phyloP scores from a whole-genome alignment of 257 asterid genomes.

The Pogostemon cablin region DNA sequence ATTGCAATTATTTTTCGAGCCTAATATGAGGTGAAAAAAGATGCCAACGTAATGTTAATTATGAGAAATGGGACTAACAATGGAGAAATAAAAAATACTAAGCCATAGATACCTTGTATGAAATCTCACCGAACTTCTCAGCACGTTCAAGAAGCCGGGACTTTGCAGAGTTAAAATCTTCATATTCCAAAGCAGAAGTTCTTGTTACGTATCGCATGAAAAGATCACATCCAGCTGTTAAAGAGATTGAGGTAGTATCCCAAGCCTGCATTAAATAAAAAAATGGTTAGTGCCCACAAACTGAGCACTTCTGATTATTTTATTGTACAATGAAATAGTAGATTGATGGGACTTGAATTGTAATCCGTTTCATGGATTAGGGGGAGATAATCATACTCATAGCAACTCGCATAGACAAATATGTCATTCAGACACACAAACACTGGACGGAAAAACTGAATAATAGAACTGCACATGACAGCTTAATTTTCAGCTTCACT shows the following conservation, averaged over 20 bases:
- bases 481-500: not conserved
- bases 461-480: not conserved
- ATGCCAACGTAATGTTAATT: conserved; percentile 14
- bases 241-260: conserved; percentile 95
- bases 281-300: conserved; percentile 11
- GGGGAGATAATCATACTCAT: not conserved
- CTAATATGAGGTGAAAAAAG: conserved; percentile 42
- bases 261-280: conserved; percentile 63
- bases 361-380: not conserved
- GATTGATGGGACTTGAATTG: not conserved
- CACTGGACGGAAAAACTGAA: not conserved
- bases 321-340: conserved; percentile 2
- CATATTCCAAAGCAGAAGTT: conserved; percentile 87
- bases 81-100: conserved; percentile 9
- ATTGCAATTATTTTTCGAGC: conserved; percentile 81
- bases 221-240: conserved; percentile 92
- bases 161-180: conserved; percentile 83
- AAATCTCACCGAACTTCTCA: conserved; percentile 94
- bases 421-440: conserved; percentile 13
- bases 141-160: conserved; percentile 90
- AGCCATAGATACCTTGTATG: conserved; percentile 60
- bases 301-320: not conserved
- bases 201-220: conserved; percentile 93
- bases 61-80: not conserved
- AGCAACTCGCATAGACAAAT: not conserved